Base-by-base conservation (phyloP, 768 basidiomycete species). In the Clathrus columnatus region DNA sequence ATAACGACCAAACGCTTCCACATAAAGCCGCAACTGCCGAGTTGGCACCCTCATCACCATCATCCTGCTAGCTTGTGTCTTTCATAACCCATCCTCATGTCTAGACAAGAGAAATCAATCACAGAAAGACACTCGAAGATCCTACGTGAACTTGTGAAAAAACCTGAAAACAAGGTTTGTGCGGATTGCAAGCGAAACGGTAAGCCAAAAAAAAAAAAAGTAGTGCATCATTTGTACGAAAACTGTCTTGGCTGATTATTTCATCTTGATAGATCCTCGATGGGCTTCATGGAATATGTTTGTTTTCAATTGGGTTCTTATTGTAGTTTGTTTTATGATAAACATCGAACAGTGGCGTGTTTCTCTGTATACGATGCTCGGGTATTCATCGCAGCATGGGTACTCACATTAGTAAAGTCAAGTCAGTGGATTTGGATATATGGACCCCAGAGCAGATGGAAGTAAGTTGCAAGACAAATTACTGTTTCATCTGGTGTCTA, bases 361-460 rank as follows among this genome's bases (percentile, higher is more conserved):
- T 92, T 66, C 75, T 98, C 36, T 99, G 95, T 67, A 96, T 99
- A 60, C 83, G 95, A 57, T 99, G 95, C 71, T 97, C 94, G 14
- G 95, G 95, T 26, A 89, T 97, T 56, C 95, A 99, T 70, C 85
- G 95, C 43, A 87, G 91, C 41, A 93, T 99, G 91, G 95, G 95
- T 57, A 97, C 95, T 0, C 95, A 99, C 69, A 96, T 98, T 69
- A 90, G 88, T 72, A 90, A 87, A 66, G 89, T 99, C 67, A 96
- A 96, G 66, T 95, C 92, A 2, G 90, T 99, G 53, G 95, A 99
- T 72, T 83, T 99, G 52, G 95, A 99, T 63, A 82, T 88, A 17
- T 99, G 95, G 95, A 95, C 91, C 7, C 91, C 91, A 2, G 93
- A 97, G 60, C 95, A 99, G 72, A 94, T 99, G 87, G 83, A 85